phyloP scores from a whole-genome alignment of 2,329 filamentous ascomycete species.

The Lasiodiplodia citricola region DNA sequence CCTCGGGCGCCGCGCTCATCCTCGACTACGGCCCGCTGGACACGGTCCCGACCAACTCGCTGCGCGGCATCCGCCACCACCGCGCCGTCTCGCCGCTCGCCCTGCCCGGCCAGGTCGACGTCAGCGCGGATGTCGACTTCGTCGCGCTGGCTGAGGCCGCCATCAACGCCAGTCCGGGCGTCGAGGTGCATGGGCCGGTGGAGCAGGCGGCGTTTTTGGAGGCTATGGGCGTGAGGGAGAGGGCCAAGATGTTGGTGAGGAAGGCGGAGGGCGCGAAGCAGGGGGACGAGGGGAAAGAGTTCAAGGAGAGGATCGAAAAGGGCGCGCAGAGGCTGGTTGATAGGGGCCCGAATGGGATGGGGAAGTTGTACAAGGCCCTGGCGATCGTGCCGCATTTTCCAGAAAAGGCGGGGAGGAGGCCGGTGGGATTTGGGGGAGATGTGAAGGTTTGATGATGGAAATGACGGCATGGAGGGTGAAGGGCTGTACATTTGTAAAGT shows the following conservation, averaged over 20 bases:
- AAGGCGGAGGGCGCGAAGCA: slow-evolving; percentile 33
- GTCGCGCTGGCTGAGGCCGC: slow-evolving; percentile 83
- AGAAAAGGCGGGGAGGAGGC: slow-evolving; percentile 72
- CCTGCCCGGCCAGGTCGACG: slow-evolving; percentile 80
- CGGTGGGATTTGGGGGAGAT: slow-evolving; percentile 89
- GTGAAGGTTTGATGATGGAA: slow-evolving; percentile 34
- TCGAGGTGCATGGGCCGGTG: slow-evolving; percentile 92
- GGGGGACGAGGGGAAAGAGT: slow-evolving; percentile 30
- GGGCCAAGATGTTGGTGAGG: slow-evolving; percentile 70
- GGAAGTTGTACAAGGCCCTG: slow-evolving; percentile 90
- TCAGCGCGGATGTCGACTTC: slow-evolving; percentile 95
- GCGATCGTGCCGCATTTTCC: slow-evolving; percentile 73
- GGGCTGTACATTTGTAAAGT: neutral
- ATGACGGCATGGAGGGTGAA: neutral
- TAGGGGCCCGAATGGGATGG: slow-evolving; percentile 83
- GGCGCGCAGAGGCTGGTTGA: slow-evolving; percentile 87
- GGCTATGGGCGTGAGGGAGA: slow-evolving; percentile 80
- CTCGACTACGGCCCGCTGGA: slow-evolving; percentile 88
- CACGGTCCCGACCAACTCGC: slow-evolving; percentile 83
- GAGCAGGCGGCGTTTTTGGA: slow-evolving; percentile 81
- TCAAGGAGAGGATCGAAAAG: slow-evolving; percentile 67
- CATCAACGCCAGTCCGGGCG: slow-evolving; percentile 72
- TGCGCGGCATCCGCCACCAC: slow-evolving; percentile 86
- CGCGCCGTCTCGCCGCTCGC: slow-evolving; percentile 77
- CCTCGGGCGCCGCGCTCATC: slow-evolving; percentile 88